phyloP scores from a whole-genome alignment of 139 green algal species.

The Pseudopediastrum boryanum region DNA sequence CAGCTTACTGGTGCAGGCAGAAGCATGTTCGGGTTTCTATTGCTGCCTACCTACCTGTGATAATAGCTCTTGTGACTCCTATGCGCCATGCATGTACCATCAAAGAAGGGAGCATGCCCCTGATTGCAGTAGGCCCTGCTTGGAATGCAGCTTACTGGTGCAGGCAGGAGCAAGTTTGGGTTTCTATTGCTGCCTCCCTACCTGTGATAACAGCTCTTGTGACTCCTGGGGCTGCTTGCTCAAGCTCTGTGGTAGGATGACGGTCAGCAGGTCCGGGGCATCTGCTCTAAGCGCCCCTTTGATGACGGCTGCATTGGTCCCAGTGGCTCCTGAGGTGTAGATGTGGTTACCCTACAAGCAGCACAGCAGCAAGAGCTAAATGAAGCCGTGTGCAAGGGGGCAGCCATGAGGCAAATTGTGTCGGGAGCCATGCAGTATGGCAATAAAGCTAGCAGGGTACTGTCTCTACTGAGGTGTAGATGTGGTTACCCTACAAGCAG shows the following conservation, averaged over 20 bases:
- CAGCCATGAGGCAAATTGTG: neutral
- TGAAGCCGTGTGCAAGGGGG: neutral
- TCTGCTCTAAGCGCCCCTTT: slow-evolving; percentile 93
- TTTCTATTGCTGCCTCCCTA: slow-evolving; percentile 27
- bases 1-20: too few species aligned
- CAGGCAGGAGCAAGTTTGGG: too few species aligned
- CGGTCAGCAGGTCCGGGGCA: slow-evolving; percentile 91
- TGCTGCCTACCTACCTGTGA: slow-evolving; percentile 58
- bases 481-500: slow-evolving; percentile 93
- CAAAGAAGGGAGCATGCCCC: too few species aligned
- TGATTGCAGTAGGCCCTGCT: too few species aligned
- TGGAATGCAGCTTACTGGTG: too few species aligned
- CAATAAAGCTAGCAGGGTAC: too few species aligned
- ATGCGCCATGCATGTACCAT: too few species aligned
- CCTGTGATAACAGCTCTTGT: slow-evolving; percentile 92
- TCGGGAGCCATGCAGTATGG: too few species aligned
- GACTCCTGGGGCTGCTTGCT: slow-evolving; percentile 87
- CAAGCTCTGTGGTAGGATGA: slow-evolving; percentile 93
- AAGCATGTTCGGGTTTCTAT: too few species aligned
- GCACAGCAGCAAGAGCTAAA: neutral
- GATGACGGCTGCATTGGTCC: slow-evolving; percentile 98
- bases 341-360: slow-evolving; percentile 92
- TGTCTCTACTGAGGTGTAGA: slow-evolving; percentile 96
- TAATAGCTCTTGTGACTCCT: slow-evolving; percentile 92
- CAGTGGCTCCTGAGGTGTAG: slow-evolving; percentile 94